Base-by-base conservation (phyloP, 768 basidiomycete species). In the Kondoa subrosea region DNA sequence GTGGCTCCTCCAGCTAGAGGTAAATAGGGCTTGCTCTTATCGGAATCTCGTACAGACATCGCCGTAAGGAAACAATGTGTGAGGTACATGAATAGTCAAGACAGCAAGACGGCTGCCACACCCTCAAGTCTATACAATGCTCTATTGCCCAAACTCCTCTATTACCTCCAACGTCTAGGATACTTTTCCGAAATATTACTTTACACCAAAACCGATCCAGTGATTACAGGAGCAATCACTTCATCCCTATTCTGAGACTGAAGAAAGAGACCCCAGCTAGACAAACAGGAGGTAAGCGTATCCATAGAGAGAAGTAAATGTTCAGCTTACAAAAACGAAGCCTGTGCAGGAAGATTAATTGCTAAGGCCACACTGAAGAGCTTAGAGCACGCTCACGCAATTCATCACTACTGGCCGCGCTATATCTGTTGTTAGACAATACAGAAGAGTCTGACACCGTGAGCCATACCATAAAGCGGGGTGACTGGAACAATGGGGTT, bases 1-100 rank as follows among this genome's bases (percentile, higher is more conserved):
- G 68, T 27, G n/a, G 57, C 59, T 15, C 56, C 67, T 17, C 70
- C 56, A 32, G 57, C 65, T 32, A 69, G 62, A 4, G 62, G 62
- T 16, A 64, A 29, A 32, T 64, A 64, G 3, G 62, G 62, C 62
- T 64, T 64, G 16, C 16, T 17, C 29, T 64, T 64, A 32, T 64
- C 62, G 3, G 62, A 27, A 64, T 25, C 62, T 4, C 62, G 25
- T 16, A 64, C 62, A 50, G 40, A 50, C 40, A 50, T 50, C n/a
- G n/a, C n/a, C n/a, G n/a, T n/a, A n/a, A n/a, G n/a, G n/a, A n/a
- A n/a, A n/a, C n/a, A n/a, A n/a, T n/a, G n/a, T n/a, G n/a, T n/a
- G n/a, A n/a, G n/a, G n/a, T n/a, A n/a, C n/a, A n/a, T n/a, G n/a
- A n/a, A n/a, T n/a, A n/a, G n/a, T n/a, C n/a, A n/a, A n/a, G n/a